These are phyloP conservation scores for Zygoascus flipseniorum DNA, from an alignment of 805 yeast species.

Conservation along the genomic window DNA sequence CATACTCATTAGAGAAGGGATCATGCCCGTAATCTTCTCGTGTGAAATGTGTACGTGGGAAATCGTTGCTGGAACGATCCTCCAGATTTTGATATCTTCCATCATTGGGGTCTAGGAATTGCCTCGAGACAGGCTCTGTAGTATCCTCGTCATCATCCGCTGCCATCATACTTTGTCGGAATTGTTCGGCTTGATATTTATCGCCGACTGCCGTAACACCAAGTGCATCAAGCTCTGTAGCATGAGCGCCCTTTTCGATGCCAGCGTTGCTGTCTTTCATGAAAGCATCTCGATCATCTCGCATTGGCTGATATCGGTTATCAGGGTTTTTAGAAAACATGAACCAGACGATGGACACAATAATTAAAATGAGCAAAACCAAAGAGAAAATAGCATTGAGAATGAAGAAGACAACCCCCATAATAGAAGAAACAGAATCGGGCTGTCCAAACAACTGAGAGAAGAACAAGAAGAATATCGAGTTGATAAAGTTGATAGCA, in stretches of 20 bases:
- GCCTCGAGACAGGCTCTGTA: neutral
- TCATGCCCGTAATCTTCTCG: neutral
- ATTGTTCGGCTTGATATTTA: constrained; percentile 17
- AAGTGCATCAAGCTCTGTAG: constrained; percentile 59
- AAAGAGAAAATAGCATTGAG: constrained; percentile 85
- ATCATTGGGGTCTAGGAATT: neutral
- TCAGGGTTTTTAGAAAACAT: constrained; percentile 87
- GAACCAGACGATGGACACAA: constrained; percentile 80
- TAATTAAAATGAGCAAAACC: constrained; percentile 72
- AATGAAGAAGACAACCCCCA: constrained; percentile 84
- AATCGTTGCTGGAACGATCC: neutral
- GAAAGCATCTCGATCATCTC: constrained; percentile 94
- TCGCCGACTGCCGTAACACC: constrained; percentile 44
- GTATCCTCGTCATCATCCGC: constrained; percentile 1
- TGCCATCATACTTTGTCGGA: constrained; percentile 6
- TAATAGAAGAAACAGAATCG: constrained; percentile 78
- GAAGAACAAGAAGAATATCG: constrained; percentile 82
- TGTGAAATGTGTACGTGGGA: neutral
- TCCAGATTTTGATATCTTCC: neutral
- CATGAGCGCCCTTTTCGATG: constrained; percentile 14
- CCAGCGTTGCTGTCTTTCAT: constrained; percentile 33
- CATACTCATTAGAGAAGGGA: neutral
- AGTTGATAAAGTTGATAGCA: constrained; percentile 69
- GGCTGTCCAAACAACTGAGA: constrained; percentile 79
- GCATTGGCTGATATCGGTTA: constrained; percentile 89